Conservation (phyloP, 78 protist species). For the Speleostelium caveatum region DNA sequence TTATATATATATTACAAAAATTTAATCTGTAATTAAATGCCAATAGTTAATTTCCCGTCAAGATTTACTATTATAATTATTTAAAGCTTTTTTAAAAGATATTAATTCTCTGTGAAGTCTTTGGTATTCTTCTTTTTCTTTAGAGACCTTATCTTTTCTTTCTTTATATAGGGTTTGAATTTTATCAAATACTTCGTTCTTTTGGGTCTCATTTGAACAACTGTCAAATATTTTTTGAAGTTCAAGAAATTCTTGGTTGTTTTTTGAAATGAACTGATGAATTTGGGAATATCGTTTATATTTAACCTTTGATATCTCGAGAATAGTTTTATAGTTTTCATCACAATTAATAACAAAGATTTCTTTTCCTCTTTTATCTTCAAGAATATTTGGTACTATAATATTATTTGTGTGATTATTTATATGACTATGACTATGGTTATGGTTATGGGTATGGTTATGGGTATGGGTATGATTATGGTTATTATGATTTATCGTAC, state of each 20-base stretch:
- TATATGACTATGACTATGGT: background rate
- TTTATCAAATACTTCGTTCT: background rate
- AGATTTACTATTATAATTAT: no score
- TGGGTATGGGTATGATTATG: background rate
- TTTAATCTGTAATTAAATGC: no score
- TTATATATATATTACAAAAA: no score
- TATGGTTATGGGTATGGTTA: no score
- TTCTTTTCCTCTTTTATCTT: background rate
- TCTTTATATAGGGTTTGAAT: slow-evolving; percentile 2
- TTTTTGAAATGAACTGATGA: slow-evolving; percentile 5
- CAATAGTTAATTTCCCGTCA: no score
- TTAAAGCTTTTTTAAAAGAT: slow-evolving; percentile 21
- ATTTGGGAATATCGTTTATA: slow-evolving; percentile 37
- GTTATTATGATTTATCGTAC: background rate
- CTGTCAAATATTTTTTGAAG: slow-evolving; percentile 16
- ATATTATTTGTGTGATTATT: background rate
- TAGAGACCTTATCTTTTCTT: slow-evolving; percentile 25
- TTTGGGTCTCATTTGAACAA: background rate
- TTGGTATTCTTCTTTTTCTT: slow-evolving; percentile 25
- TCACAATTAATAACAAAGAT: slow-evolving; percentile 9
- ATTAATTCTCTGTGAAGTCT: slow-evolving; percentile 35
- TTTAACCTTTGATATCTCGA: slow-evolving; percentile 8
- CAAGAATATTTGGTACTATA: background rate
- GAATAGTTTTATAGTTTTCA: slow-evolving; percentile 1
- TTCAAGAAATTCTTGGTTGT: slow-evolving; percentile 5